Base-by-base conservation (phyloP, 371 early-diverging fungal species). In the Mortierella sp. region DNA sequence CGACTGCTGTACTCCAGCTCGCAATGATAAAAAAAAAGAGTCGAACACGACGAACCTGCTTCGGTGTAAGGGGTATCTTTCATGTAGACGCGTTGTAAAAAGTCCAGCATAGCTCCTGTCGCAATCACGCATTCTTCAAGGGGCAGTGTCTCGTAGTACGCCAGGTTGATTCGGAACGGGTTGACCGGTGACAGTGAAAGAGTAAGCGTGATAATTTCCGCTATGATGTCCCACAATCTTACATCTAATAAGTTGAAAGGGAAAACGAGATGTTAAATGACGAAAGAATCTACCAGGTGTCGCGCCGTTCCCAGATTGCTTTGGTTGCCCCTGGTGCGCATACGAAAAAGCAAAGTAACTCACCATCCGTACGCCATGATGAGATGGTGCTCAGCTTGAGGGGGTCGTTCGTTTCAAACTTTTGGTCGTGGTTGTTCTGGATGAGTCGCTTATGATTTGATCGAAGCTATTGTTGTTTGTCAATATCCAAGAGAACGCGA, bases 171-270 rank as follows among this genome's bases (percentile, higher is more conserved):
- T 42, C 93, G 91, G 82, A 96, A 96, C 8, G 96, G 96, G 82
- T 96, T 96, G 28, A 88, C 78, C 1, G 92, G 92, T 50, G 90
- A 89, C 19, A 93, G 91, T 65, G 89, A 60, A 13, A 91, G 84
- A n/a, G 92, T 91, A 73, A 92, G 83, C 2, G 78, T 72, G 8
- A 96, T 80, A 21, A 96, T 90, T 88, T 96, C 96, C 24, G 92
- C 92, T 34, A 96, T 86, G n/a, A 96, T 94, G 76, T 96, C 95
- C 94, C 95, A 95, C 21, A 95, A 88, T 8, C 90, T 81, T 3
- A 96, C 90, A 73, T 96, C 96, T 93, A 79, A 54, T n/a, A 50
- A 5, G 48, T 57, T 34, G 34, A 70, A 72, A 71, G 31, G 34
- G 77, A 76, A 38, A 10, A 47, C 19, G 3, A 45, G 48, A n/a